phyloP scores from a whole-genome alignment of 2,329 filamentous ascomycete genomes.

The Niveomyces coronatus region DNA sequence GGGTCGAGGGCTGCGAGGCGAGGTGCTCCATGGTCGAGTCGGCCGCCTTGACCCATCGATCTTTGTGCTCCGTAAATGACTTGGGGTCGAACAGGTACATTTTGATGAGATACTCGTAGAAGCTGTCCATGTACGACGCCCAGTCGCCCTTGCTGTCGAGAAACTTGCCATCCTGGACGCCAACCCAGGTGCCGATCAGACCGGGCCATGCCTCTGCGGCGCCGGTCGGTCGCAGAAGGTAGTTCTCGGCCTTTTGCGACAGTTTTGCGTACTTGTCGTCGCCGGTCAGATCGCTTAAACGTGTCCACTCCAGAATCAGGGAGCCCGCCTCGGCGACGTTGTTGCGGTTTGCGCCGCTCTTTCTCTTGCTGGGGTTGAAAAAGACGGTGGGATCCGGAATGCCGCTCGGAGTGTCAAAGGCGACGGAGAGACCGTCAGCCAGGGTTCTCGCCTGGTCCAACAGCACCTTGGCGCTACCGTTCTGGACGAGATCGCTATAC shows the following conservation, averaged over 20 bases:
- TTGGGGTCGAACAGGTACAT: constrained; percentile 72
- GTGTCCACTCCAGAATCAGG: constrained; percentile 76
- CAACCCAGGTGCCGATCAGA: constrained; percentile 58
- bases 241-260: constrained; percentile 55
- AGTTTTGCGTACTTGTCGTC: constrained; percentile 56
- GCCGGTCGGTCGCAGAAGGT: constrained; percentile 53
- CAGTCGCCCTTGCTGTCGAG: constrained; percentile 60
- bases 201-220: constrained; percentile 65
- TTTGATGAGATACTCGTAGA: constrained; percentile 86
- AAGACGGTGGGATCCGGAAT: constrained; percentile 61
- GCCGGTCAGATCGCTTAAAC: constrained; percentile 63
- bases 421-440: constrained; percentile 63
- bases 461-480: constrained; percentile 41
- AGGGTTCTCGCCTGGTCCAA: constrained; percentile 58
- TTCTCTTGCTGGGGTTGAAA: constrained; percentile 41
- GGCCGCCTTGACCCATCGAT: constrained; percentile 65
- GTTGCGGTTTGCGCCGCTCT: constrained; percentile 46
- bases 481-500: constrained; percentile 38
- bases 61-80: constrained; percentile 54
- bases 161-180: constrained; percentile 56
- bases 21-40: constrained; percentile 67
- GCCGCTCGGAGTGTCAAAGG: constrained; percentile 67
- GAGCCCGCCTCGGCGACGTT: constrained; percentile 69
- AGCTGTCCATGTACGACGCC: constrained; percentile 68
- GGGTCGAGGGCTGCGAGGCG: constrained; percentile 52